phyloP scores from a whole-genome alignment of 225 moss, liverwort and hornwort genomes.

The Straminergon stramineum region DNA sequence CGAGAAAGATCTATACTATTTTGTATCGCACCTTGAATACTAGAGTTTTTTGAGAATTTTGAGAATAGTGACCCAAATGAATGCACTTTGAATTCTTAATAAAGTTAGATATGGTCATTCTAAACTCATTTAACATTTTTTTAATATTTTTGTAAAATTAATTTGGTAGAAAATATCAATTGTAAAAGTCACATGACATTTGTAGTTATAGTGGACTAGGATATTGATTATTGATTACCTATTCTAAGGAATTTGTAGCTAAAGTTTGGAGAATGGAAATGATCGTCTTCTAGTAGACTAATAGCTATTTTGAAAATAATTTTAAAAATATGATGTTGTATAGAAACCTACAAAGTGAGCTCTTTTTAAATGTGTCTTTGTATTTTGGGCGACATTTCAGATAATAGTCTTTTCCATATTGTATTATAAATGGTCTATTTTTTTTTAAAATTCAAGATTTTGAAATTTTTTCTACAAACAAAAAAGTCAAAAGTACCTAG shows the following conservation, averaged over 20 bases:
- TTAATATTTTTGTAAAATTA: neutral
- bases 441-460: neutral
- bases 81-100: neutral
- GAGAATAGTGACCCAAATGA: neutral
- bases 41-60: neutral
- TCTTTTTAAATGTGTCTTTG: neutral
- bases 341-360: no score
- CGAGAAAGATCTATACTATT: neutral
- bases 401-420: neutral
- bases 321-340: neutral
- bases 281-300: neutral
- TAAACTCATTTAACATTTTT: neutral
- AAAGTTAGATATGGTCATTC: fast-evolving
- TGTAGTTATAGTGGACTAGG: fast-evolving
- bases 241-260: neutral
- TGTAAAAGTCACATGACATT: neutral
- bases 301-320: neutral
- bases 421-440: neutral
- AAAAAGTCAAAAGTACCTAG: neutral
- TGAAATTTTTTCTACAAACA: fast-evolving
- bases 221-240: neutral
- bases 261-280: neutral
- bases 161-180: neutral
- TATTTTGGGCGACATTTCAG: neutral
- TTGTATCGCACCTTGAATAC: neutral